Conservation (phyloP, 768 basidiomycete genomes). For the Dictyophora rubrovolvata region DNA sequence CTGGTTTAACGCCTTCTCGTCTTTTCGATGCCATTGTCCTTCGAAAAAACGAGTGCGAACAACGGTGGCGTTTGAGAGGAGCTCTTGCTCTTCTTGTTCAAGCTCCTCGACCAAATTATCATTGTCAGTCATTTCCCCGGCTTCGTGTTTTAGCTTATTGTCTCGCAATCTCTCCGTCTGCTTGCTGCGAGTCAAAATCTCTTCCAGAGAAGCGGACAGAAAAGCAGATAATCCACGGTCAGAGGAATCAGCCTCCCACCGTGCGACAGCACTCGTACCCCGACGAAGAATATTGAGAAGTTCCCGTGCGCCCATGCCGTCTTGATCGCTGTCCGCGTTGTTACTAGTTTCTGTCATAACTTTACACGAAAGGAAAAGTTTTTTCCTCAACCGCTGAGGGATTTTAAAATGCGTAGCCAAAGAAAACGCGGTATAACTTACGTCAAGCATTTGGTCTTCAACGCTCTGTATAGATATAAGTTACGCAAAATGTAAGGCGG, state of each 20-base stretch:
- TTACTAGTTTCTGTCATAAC: conserved; percentile 37
- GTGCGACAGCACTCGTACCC: conserved; percentile 45
- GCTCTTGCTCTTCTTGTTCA: conserved; percentile 41
- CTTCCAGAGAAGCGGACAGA: conserved; percentile 31
- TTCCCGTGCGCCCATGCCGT: conserved; percentile 25
- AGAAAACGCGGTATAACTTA: neutral
- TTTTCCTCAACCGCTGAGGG: conserved; percentile 44
- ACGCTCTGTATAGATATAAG: conserved; percentile 30
- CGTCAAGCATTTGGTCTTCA: conserved; percentile 66
- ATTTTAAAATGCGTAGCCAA: neutral
- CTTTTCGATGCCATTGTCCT: conserved; percentile 28
- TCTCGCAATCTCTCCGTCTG: conserved; percentile 32
- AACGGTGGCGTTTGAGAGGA: conserved; percentile 47
- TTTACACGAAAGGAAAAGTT: conserved; percentile 56
- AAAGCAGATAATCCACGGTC: conserved; percentile 36
- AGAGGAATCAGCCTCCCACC: conserved; percentile 19
- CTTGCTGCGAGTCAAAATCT: conserved; percentile 38
- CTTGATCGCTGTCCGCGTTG: conserved; percentile 12
- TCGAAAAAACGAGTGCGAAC: conserved; percentile 52
- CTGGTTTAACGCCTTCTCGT: conserved; percentile 27
- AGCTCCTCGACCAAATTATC: conserved; percentile 28
- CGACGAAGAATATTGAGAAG: conserved; percentile 47
- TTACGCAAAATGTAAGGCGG: neutral
- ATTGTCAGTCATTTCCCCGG: conserved; percentile 12
- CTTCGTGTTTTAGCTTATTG: conserved; percentile 35